Evolutionary conservation across 306 rosid genomes (phyloP), one percentile per base, ranked within the genome.

Genomic region (Canavalia gladiata): DNA sequence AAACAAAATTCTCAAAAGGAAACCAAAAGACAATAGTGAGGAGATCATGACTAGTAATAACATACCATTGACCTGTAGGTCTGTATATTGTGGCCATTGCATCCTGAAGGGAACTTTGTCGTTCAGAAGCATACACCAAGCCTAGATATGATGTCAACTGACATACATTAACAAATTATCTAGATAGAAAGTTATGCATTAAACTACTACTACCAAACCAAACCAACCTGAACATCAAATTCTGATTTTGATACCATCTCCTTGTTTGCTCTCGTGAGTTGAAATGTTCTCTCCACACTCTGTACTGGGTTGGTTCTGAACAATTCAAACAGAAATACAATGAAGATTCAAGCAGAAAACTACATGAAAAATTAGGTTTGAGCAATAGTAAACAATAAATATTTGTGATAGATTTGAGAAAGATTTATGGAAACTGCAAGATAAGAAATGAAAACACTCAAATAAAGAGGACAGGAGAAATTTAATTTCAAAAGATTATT

Each of bases 81-180:
- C 98, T 42, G 98, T 83, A 88, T 88, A 90, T 59, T 90, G 97
- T 2, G 98, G 99, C 99, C 99, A 96, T 82, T 96, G 99, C 99
- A 96, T 92, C 92, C 99, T 89, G 81, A 90, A 96, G 78, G 91
- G 75, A 78, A 96, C 99, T 88, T 96, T 96, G 68, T 96, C 99
- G n/a, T 93, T 96, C 82, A 96, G 84, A 87, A 96, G 99, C 97
- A 96, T 96, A 69, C 99, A 96, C 99, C 99, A 96, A 70, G 88
- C 97, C 99, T 96, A 67, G 37, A 81, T 33, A 85, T 50, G 29
- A 86, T 55, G 29, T 58, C 86, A 85, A 43, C 58, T 72, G 49
- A 57, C 43, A 82, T 41, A 73, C 72, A 81, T 78, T 66, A 87
- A 81, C 43, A 81, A 7, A 80, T 51, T 8, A 33, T 67, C 43